Conservation (phyloP, 805 yeast species). For the Wickerhamomyces alni region DNA sequence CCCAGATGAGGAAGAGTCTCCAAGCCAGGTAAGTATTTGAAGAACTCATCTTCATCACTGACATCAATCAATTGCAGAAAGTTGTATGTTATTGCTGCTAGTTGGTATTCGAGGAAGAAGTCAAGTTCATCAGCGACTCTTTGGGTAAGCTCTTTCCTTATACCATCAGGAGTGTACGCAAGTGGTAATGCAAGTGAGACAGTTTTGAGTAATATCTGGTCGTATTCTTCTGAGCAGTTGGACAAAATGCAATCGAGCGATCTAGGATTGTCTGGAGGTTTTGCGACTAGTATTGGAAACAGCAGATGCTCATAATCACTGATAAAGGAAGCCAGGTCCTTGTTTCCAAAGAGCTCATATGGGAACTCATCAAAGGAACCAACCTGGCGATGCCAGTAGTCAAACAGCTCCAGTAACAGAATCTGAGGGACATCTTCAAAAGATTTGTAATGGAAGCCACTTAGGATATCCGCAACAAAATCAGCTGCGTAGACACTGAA, state of each 20-base stretch:
- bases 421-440: conserved; percentile 2
- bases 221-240: background rate
- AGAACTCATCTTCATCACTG: conserved; percentile 22
- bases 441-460: background rate
- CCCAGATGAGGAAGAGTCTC: conserved; percentile 1
- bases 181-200: conserved; percentile 37
- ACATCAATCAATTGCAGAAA: conserved; percentile 36
- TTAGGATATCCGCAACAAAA: background rate
- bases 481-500: conserved; percentile 16
- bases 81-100: conserved; percentile 29
- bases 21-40: conserved; percentile 10
- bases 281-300: conserved; percentile 31
- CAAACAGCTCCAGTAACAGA: conserved; percentile 11
- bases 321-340: conserved; percentile 2
- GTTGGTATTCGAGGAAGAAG: conserved; percentile 13
- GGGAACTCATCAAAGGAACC: conserved; percentile 7
- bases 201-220: conserved; percentile 26
- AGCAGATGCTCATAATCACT: conserved; percentile 29
- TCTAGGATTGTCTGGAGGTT: background rate
- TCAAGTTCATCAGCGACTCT: conserved; percentile 12
- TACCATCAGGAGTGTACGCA: conserved; percentile 35
- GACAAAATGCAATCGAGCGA: background rate
- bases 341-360: conserved; percentile 7
- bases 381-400: conserved; percentile 4
- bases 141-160: conserved; percentile 27